Evolutionary conservation across 805 yeast species (phyloP), one percentile per base, ranked within the genome.

Genomic region (Candida qinlingensis): DNA sequence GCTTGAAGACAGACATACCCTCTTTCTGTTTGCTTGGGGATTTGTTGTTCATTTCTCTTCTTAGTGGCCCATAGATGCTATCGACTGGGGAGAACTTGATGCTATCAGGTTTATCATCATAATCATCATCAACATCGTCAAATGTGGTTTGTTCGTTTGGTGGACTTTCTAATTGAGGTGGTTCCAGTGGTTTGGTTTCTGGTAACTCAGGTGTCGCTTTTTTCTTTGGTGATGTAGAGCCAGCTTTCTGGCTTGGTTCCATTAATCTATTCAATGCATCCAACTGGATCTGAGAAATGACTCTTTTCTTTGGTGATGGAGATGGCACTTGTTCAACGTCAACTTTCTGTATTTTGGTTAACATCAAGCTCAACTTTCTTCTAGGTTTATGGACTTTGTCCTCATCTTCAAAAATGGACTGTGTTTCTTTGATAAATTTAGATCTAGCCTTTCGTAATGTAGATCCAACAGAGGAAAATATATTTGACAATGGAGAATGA

Each of bases 61-160:
- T 57, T 37, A 61, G 34, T 6, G 53, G 48, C 1, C 63, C 62
- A 47, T 60, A 61, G 8, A 59, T 53, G 28, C 63, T 60, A 41
- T 55, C 58, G 11, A 60, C 64, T 10, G 65, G 65, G 2, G 65
- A 58, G 40, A 61, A 58, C 33, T 50, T 52, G 33, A 53, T 40
- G 37, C 56, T 51, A 1, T 49, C 45, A 11, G 52, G 54, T n/a
- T 49, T 52, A 26, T 49, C 46, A 37, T 49, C 52, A 27, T 48
- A 42, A 2, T 51, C 51, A 13, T 48, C 43, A 36, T 49, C 41
- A 19, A 19, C 19, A 19, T 19, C 19, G 19, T 19, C 19, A 3
- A 44, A 45, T 19, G 38, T 41, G 6, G 38, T 30, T 19, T 42
- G 28, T 26, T 36, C 43, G 5, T 39, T 26, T 1, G 29, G 26